Conservation (phyloP, 768 basidiomycete species). For the Crassisporium funariophilum region DNA sequence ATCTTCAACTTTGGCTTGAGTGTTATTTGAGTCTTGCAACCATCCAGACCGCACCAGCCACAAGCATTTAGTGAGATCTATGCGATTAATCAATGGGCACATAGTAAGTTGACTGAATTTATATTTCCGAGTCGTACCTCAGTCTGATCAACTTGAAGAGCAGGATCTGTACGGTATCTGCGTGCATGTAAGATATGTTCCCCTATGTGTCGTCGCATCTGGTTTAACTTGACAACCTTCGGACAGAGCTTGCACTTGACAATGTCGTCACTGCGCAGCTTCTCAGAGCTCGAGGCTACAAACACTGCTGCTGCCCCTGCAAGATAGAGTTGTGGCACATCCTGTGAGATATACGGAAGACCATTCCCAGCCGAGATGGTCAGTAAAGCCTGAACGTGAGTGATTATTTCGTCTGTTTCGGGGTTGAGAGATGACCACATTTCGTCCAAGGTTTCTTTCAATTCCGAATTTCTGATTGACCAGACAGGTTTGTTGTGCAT, state of each 20-base stretch:
- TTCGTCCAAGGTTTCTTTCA: neutral
- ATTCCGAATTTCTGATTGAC: neutral
- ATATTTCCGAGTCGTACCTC: neutral
- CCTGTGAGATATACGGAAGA: neutral
- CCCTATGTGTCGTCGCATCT: no score
- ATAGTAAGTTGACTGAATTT: neutral
- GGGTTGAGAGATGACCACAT: neutral
- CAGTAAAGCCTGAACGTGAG: neutral
- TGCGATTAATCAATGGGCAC: no score
- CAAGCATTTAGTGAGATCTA: conserved; percentile 12
- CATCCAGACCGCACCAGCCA: conserved; percentile 9
- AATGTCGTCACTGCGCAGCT: no score
- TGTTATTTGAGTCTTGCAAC: conserved; percentile 1
- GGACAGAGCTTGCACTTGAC: no score
- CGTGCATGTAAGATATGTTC: no score
- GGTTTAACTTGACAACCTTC: no score
- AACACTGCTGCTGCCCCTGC: no score
- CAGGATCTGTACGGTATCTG: no score
- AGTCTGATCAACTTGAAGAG: neutral
- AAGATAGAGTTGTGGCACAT: neutral
- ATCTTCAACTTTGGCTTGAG: neutral
- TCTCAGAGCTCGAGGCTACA: no score
- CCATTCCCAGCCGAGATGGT: neutral
- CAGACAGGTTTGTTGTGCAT: neutral
- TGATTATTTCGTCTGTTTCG: neutral